phyloP scores from a whole-genome alignment of 2,329 filamentous ascomycete genomes.

The Didymella pomorum region DNA sequence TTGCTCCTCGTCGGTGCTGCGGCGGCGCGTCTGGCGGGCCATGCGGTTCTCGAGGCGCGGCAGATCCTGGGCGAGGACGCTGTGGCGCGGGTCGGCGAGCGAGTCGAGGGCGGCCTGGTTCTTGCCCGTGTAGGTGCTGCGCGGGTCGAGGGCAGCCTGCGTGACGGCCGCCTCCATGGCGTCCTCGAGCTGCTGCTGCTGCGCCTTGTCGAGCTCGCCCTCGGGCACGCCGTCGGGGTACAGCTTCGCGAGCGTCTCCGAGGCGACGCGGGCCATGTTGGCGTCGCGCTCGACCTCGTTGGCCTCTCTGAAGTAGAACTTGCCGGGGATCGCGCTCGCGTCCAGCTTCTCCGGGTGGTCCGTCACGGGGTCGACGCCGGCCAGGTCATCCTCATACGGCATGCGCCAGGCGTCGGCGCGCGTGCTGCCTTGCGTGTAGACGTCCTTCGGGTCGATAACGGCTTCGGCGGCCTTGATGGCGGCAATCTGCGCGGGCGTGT shows the following conservation, averaged over 20 bases:
- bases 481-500: conserved; percentile 81
- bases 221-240: conserved; percentile 48
- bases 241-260: conserved; percentile 47
- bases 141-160: conserved; percentile 52
- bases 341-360: conserved; percentile 63
- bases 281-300: conserved; percentile 45
- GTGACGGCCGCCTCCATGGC: conserved; percentile 44
- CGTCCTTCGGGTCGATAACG: conserved; percentile 75
- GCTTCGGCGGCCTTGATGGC: conserved; percentile 83
- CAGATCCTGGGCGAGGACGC: conserved; percentile 59
- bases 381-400: conserved; percentile 77
- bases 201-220: conserved; percentile 28
- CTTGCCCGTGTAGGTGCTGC: conserved; percentile 57
- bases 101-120: conserved; percentile 59
- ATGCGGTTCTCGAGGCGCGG: conserved; percentile 55
- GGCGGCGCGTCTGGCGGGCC: conserved; percentile 43
- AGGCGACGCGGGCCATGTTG: conserved; percentile 43
- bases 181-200: conserved; percentile 33
- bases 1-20: conserved; percentile 50
- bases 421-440: conserved; percentile 75
- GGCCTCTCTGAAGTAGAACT: conserved; percentile 36
- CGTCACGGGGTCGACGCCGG: conserved; percentile 76
- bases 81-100: conserved; percentile 56
- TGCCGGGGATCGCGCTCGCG: conserved; percentile 33
- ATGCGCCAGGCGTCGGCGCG: conserved; percentile 76